These are phyloP conservation scores for Tricholoma saponaceum DNA, from an alignment of 768 basidiomycete species.

Conservation along the genomic window DNA sequence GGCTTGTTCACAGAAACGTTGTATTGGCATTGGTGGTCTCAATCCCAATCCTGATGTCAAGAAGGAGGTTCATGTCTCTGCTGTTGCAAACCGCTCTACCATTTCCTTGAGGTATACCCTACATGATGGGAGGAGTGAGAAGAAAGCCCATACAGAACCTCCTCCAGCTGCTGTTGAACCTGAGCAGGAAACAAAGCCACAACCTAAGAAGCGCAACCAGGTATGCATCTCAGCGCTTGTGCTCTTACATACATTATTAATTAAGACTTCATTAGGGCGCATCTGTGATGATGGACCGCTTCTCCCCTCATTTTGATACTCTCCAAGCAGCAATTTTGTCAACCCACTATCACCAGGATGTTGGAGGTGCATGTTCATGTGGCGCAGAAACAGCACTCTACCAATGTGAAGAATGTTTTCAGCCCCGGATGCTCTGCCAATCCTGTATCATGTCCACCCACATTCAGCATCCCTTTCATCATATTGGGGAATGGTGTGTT, in stretches of 20 bases:
- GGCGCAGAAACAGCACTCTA: not conserved
- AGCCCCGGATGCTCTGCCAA: not conserved
- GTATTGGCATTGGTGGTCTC: not conserved
- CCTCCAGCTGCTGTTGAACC: not conserved
- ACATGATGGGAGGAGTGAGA: not conserved
- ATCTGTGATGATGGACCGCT: too few species aligned
- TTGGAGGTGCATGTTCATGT: not conserved
- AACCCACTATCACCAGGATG: too few species aligned
- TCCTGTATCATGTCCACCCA: not conserved
- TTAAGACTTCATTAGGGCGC: not conserved
- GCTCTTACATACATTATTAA: not conserved
- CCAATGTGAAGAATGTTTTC: constrained; percentile 1
- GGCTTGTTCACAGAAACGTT: not conserved
- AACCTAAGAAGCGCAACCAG: not conserved
- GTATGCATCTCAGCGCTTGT: not conserved
- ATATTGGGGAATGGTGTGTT: not conserved
- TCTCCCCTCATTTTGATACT: too few species aligned
- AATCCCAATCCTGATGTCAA: not conserved
- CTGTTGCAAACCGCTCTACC: not conserved
- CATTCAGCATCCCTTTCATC: not conserved
- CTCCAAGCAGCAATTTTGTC: too few species aligned
- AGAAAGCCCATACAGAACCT: not conserved
- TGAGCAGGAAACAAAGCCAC: not conserved
- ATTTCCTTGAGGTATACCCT: not conserved
- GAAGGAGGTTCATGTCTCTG: not conserved